Percentiles rank a stretch among this genome's conserved stretches.
Evolutionary conservation across 2,329 filamentous ascomycete genomes (phyloP).

Genomic region (Fusarium nodosum): DNA sequence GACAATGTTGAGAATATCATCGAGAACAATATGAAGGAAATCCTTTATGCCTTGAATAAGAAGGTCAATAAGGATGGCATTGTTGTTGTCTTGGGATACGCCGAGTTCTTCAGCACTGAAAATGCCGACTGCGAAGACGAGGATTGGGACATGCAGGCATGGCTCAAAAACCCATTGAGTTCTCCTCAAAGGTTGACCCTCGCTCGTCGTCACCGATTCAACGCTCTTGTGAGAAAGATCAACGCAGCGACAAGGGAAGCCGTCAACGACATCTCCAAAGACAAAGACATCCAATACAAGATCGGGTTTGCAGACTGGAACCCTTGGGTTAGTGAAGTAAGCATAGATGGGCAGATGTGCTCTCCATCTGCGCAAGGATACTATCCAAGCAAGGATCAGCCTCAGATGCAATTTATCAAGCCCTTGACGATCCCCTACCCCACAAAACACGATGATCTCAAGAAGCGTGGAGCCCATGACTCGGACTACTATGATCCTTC

Average conservation of each 20-base stretch:
- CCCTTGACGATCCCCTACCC: rapidly evolving
- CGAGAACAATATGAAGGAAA: constrained; percentile 13
- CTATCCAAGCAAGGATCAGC: background rate
- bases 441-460: rapidly evolving
- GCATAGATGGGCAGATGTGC: constrained; percentile 5
- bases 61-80: background rate
- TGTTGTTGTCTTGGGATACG: background rate
- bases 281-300: background rate
- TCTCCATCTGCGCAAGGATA: background rate
- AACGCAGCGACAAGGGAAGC: background rate
- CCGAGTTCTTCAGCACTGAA: constrained; percentile 5
- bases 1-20: background rate
- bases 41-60: background rate
- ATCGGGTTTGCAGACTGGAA: constrained; percentile 22
- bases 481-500: background rate
- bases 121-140: background rate
- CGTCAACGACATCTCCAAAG: background rate
- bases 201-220: background rate
- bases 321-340: background rate
- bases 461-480: rapidly evolving
- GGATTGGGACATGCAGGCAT: background rate
- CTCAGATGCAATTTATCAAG: constrained; percentile 21
- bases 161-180: background rate
- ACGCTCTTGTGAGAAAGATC: constrained; percentile 2
- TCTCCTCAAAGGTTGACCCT: background rate